Evolutionary conservation across 2,329 filamentous ascomycete species (phyloP), one percentile per base, ranked within the genome.

Genomic region (Xylaria sp.): DNA sequence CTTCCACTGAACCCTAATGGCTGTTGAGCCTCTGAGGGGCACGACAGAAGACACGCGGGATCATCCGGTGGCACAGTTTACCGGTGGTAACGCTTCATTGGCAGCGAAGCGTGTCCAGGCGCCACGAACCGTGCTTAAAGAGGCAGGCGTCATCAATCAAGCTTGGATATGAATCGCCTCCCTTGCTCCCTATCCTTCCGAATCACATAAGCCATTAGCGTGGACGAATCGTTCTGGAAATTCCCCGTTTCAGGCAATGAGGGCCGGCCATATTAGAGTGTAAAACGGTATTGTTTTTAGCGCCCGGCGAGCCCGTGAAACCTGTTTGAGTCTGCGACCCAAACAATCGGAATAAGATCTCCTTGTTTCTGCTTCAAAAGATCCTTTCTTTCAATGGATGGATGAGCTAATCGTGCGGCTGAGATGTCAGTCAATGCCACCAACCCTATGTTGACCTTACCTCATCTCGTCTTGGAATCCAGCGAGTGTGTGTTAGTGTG

Each of bases 341-440:
- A 66, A 46, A 13, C 63, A 56, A 28, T 25, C 25, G 20, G 37
- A 52, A 28, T 23, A 51, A 44, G 39, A 23, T 50, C 37, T 55
- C 15, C 39, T 39, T 39, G 63, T 31, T 55, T 50, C 61, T 63
- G 44, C 48, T 25, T 55, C 55, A n/a, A 57, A 56, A 56, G 7
- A 9, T n/a, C 41, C 46, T 41, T 20, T 31, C 23, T 59, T 39
- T 56, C 6, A 23, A 61, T 55, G 65, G 56, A 69, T 67, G 64
- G 56, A 69, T 67, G 64, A 69, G 65, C 65, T 70, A 68, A 68
- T 59, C 69, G 65, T 55, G 61, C 57, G 65, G 66, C 65, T 70
- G 65, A 67, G 65, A 62, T 51, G 46, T 58, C 51, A 66, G 13
- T 50, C 41, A 69, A 20, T 46, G 34, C 57, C 25, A 66, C 61